Conservation (phyloP, 1,139 yeast genomes). For the Geotrichum cucujoidarum region DNA sequence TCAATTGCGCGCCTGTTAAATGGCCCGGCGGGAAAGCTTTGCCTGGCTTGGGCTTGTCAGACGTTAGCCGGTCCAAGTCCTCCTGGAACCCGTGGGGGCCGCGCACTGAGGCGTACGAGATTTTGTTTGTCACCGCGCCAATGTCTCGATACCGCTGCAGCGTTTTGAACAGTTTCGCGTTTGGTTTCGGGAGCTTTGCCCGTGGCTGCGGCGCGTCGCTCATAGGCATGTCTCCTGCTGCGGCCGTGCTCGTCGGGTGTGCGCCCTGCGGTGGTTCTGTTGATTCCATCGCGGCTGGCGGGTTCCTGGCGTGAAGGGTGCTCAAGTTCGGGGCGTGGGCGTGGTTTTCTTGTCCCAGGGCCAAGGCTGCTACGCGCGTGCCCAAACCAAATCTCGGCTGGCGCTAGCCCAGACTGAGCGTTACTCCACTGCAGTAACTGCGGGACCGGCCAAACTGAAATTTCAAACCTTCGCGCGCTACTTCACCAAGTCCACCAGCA, state of each 20-base stretch:
- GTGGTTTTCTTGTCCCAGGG: no score
- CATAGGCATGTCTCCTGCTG: no score
- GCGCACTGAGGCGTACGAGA: neutral
- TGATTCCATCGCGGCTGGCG: neutral
- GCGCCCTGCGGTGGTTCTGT: no score
- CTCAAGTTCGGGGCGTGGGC: no score
- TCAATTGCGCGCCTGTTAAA: neutral
- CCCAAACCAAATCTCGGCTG: no score
- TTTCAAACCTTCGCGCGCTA: neutral
- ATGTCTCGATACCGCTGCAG: neutral
- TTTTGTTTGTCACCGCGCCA: neutral
- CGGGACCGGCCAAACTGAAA: no score
- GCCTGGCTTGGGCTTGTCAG: neutral
- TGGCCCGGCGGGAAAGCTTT: neutral
- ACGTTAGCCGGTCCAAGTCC: neutral
- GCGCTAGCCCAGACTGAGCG: no score
- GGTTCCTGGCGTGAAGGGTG: neutral
- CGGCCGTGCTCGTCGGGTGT: no score
- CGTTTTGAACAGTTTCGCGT: neutral
- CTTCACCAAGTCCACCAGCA: neutral
- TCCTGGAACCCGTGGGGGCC: constrained; percentile 2
- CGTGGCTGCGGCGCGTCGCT: no score
- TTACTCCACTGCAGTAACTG: no score
- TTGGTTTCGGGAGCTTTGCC: neutral
- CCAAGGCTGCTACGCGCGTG: no score